phyloP scores from a whole-genome alignment of 2,329 filamentous ascomycete genomes.

The Fusarium denticulatum region DNA sequence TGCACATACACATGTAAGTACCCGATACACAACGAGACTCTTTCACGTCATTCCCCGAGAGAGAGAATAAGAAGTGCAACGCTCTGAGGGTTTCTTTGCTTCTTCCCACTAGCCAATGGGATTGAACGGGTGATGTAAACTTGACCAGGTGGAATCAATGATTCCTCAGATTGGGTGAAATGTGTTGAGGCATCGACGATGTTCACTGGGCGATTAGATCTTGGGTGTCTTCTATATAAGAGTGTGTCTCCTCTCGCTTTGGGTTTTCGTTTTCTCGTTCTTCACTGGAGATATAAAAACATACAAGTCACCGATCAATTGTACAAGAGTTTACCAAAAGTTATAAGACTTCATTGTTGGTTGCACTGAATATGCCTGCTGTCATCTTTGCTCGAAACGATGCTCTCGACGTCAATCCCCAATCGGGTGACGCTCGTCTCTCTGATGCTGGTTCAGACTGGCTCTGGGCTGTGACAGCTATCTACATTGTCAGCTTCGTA shows the following conservation, averaged over 20 bases:
- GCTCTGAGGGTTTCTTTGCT: background rate
- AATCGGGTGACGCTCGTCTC: conserved; percentile 52
- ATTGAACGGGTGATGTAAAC: background rate
- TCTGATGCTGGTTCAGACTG: conserved; percentile 62
- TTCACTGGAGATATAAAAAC: background rate
- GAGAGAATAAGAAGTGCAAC: conserved; percentile 5
- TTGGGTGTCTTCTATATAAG: conserved; percentile 12
- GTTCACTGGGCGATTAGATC: background rate
- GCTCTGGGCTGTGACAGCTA: conserved; percentile 64
- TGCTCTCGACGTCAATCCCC: conserved; percentile 59
- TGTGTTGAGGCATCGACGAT: conserved; percentile 1
- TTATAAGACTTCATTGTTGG: background rate
- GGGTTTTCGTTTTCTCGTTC: background rate
- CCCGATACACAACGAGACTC: conserved; percentile 13
- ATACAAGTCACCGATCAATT: background rate
- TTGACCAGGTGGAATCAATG: background rate
- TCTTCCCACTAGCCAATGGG: conserved; percentile 15
- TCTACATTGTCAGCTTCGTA: conserved; percentile 60
- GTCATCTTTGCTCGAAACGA: conserved; percentile 53
- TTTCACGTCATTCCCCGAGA: conserved; percentile 14
- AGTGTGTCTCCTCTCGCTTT: background rate
- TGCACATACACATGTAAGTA: conserved; percentile 9
- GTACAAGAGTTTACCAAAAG: background rate
- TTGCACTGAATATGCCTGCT: conserved; percentile 44
- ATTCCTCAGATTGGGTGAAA: background rate